Percentiles rank a stretch among this genome's conserved stretches.
Conservation (phyloP, 2,329 filamentous ascomycete genomes). For the Macrophomina phaseolina region DNA sequence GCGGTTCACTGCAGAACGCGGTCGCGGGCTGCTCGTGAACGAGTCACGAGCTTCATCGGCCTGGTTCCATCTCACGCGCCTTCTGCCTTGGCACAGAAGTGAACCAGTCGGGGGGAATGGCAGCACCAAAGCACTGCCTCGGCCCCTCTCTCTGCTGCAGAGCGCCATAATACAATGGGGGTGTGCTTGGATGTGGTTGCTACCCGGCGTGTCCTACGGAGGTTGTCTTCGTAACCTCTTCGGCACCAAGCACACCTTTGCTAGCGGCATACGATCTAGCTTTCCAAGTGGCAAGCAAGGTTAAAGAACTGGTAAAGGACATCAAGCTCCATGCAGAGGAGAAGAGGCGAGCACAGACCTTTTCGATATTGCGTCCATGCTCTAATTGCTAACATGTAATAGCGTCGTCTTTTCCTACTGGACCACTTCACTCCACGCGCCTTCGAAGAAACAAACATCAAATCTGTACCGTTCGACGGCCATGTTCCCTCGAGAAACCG, state of each 20-base stretch:
- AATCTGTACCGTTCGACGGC: neutral
- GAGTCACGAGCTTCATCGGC: too few species aligned
- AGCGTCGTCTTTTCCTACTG: conserved; percentile 61
- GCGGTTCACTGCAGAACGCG: too few species aligned
- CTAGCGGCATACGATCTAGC: neutral
- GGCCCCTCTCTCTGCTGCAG: too few species aligned
- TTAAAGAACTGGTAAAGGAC: neutral
- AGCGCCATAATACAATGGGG: too few species aligned
- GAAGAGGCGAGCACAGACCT: neutral
- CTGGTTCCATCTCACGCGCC: too few species aligned
- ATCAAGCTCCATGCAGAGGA: neutral
- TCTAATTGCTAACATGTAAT: neutral
- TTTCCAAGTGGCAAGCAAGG: neutral
- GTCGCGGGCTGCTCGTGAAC: too few species aligned
- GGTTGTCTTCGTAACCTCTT: neutral
- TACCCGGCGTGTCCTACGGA: neutral
- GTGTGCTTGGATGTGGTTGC: neutral
- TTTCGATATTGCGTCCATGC: neutral
- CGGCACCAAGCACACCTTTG: neutral
- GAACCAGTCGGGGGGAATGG: too few species aligned
- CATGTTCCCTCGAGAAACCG: neutral
- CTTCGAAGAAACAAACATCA: conserved; percentile 37
- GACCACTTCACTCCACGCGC: conserved; percentile 53
- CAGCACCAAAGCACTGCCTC: too few species aligned
- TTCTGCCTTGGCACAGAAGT: too few species aligned